Base-by-base conservation (phyloP, 2,329 filamentous ascomycete genomes). In the Leptographium lundbergii region DNA sequence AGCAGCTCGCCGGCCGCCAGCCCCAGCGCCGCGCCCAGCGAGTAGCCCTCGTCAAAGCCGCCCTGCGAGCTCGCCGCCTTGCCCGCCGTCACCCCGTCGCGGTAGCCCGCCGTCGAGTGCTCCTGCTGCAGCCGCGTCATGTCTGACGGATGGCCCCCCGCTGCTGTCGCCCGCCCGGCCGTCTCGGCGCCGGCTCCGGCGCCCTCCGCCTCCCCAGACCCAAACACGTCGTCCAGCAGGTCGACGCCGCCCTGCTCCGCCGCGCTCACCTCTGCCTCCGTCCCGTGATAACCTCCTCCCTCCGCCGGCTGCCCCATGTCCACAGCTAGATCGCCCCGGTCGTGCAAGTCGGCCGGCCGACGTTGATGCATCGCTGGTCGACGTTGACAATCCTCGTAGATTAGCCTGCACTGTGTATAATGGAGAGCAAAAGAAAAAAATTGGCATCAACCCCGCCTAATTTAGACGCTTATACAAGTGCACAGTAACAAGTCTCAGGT, bases 41-140 rank as follows among this genome's bases (percentile, higher is more conserved):
- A 78, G 69, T 91, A 97, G 0, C 92, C 92, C 63, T 92, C 89
- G 69, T 99, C 94, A 68, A 99, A 97, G 0, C 92, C 92, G 17
- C 78, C 78, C 72, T 99, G 94, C 29, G 96, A 82, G 66, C 84
- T 87, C 54, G 78, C 74, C 29, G 81, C 81, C 70, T 97, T 97
- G 36, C 87, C 88, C 3, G 75, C 76, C 0, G 86, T 80, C 57
- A 97, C 81, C 52, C 92, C 94, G 67, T 96, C 91, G 61, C 92
- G 86, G 73, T 97, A 97, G 24, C 94, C 94, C 47, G 88, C 85
- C 9, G 88, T 96, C 57, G 84, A 81, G 70, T 96, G 90, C 59
- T 88, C 85, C 50, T 82, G 80, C 66, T 87, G 84, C 19, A 96
- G 79, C 27, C 87, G 84, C 24, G 81, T 83, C 56, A 94, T 80